Evolutionary conservation across 306 rosid species (phyloP).

Genomic region (Prinsepia uniflora): DNA sequence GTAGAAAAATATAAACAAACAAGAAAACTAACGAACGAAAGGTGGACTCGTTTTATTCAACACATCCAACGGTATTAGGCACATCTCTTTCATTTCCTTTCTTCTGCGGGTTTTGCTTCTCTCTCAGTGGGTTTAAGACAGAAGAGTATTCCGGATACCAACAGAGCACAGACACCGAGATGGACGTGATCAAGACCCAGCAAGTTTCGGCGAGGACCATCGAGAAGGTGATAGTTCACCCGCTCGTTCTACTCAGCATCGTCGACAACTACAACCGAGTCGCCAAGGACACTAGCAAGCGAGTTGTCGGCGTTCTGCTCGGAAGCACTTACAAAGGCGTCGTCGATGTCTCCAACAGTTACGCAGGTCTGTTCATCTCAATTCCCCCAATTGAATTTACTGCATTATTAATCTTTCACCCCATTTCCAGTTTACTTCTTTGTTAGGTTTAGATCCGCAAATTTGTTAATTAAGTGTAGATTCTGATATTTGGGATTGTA

Average conservation of each 20-base stretch:
- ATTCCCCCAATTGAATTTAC: neutral
- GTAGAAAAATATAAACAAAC: no score
- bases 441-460: neutral
- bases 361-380: slow-evolving; percentile 52
- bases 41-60: neutral
- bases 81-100: neutral
- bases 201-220: slow-evolving; percentile 65
- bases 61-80: neutral
- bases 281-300: slow-evolving; percentile 77
- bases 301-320: slow-evolving; percentile 82
- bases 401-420: neutral
- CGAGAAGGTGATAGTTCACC: slow-evolving; percentile 88
- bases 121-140: neutral
- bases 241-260: slow-evolving; percentile 79
- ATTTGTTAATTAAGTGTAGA: neutral
- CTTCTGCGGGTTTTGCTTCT: neutral
- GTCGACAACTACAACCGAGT: slow-evolving; percentile 89
- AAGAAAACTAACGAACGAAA: no score
- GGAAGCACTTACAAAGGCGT: slow-evolving; percentile 76
- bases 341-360: slow-evolving; percentile 83
- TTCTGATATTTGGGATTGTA: neutral
- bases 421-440: neutral
- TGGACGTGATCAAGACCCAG: slow-evolving; percentile 89
- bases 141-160: neutral
- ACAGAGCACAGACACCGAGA: slow-evolving; percentile 16